Evolutionary conservation across 139 green algal species (phyloP), one percentile per base, ranked within the genome.

Genomic region (Pseudopediastrum boryanum): DNA sequence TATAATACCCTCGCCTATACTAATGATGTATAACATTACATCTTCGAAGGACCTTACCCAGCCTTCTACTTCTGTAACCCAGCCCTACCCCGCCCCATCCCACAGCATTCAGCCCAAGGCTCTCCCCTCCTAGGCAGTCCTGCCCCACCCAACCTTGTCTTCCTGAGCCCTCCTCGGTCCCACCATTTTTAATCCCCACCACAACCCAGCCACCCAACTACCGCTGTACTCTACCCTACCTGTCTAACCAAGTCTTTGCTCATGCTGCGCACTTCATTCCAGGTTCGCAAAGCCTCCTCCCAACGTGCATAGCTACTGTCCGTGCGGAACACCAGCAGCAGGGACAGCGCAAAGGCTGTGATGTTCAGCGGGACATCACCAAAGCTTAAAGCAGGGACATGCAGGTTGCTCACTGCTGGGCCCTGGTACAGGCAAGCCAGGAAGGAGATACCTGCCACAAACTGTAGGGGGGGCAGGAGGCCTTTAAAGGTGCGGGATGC

Each of bases 261-360:
- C 29, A 72, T 41, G 3, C 27, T 43, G 29, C 73, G 41, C 29
- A 80, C 73, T 25, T 72, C 44, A 29, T 80, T 63, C 73, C 73
- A 80, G 31, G 73, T 39, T 8, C 63, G 51, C 1, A 80, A 44
- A 0, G 73, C 73, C 44, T 80, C 58, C 43, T 80, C 73, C 73
- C 73, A 80, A 13, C 73, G 59, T 1, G 73, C 73, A n/a, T 80
- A 80, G 48, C 73, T 80, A 61, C 73, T 80, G 73, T 80, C 73
- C 23, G 73, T 80, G 44, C 73, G 59, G 76, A 83, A 86, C 10
- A 82, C 81, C 38, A 86, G 76, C 35, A 86, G 71, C 44, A 86
- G 75, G 21, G 81, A 84, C 42, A 86, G 48, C 29, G 81, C 81
- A 61, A 87, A 87, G 5, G 82, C 85, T 23, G 82, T 81, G 62